Conservation (phyloP, 352 stramenopile genomes). For the Phytophthora pinifolia region DNA sequence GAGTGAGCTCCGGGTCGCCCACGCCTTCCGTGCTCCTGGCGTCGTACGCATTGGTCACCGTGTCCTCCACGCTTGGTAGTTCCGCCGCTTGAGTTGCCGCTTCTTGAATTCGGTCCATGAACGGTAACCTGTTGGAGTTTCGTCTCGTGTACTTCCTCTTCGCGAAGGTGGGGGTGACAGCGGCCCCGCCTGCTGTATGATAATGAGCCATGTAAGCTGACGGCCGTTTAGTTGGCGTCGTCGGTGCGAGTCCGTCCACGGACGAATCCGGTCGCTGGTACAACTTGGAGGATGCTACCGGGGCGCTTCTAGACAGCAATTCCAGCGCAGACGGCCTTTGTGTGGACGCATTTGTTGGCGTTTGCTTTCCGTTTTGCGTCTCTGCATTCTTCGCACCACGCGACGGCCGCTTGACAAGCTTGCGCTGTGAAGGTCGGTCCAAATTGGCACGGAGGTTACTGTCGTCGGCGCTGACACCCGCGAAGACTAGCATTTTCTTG, state of each 20-base stretch:
- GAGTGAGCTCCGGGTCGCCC: constrained; percentile 35
- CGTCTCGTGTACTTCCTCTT: constrained; percentile 49
- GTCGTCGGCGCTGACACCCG: constrained; percentile 23
- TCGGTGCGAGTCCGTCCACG: constrained; percentile 13
- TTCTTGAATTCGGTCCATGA: constrained; percentile 45
- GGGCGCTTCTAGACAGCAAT: constrained; percentile 59
- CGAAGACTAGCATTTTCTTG: constrained; percentile 73
- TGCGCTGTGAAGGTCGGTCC: constrained; percentile 23
- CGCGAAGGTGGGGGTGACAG: constrained; percentile 28
- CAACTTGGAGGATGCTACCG: constrained; percentile 24
- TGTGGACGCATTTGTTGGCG: constrained; percentile 27
- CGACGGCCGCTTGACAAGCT: constrained; percentile 22
- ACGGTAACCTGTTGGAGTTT: constrained; percentile 28
- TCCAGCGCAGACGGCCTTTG: constrained; percentile 41
- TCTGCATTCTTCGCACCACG: constrained; percentile 3
- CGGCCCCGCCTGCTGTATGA: constrained; percentile 14
- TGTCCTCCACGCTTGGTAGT: constrained; percentile 40
- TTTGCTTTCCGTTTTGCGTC: constrained; percentile 11
- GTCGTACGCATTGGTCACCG: constrained; percentile 39
- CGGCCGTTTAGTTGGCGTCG: constrained; percentile 34
- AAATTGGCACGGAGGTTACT: constrained; percentile 8
- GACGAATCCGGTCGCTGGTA: constrained; percentile 7
- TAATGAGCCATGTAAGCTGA: constrained; percentile 23
- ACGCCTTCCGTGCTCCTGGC: constrained; percentile 28
- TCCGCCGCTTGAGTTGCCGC: constrained; percentile 3